Evolutionary conservation across 148 eudicot species (phyloP).

Genomic region (Spergularia bocconei): DNA sequence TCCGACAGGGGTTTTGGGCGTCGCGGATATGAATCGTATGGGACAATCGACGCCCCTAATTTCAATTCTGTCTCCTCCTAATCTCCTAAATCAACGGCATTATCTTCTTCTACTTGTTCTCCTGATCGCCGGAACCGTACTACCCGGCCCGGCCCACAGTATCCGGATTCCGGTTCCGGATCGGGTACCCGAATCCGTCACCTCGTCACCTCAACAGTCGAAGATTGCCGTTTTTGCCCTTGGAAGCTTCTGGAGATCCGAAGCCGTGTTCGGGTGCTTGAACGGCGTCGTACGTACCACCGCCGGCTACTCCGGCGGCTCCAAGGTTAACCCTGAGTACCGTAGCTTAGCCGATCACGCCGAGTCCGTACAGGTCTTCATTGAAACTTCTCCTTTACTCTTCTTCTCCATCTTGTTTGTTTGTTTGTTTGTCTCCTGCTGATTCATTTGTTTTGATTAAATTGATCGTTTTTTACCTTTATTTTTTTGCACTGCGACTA

Average conservation of each 20-base stretch:
- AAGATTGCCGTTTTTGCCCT: conserved; percentile 80
- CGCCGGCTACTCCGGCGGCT: conserved; percentile 86
- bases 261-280: conserved; percentile 81
- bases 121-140: conserved; percentile 9
- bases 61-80: too few relatives aligned
- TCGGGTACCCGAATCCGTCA: conserved; percentile 40
- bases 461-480: too few relatives aligned
- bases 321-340: conserved; percentile 72
- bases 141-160: conserved; percentile 18
- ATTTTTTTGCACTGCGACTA: too few relatives aligned
- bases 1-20: too few relatives aligned
- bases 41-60: too few relatives aligned
- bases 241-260: conserved; percentile 98
- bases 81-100: background rate
- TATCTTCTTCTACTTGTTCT: background rate
- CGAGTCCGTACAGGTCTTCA: conserved; percentile 67
- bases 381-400: too few relatives aligned
- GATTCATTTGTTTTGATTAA: too few relatives aligned
- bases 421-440: too few relatives aligned
- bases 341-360: conserved; percentile 86
- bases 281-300: conserved; percentile 80
- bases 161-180: conserved; percentile 70
- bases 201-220: conserved; percentile 29
- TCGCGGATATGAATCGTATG: too few relatives aligned
- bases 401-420: background rate